phyloP scores from a whole-genome alignment of 306 rosid genomes.

The Quillaja saponaria region DNA sequence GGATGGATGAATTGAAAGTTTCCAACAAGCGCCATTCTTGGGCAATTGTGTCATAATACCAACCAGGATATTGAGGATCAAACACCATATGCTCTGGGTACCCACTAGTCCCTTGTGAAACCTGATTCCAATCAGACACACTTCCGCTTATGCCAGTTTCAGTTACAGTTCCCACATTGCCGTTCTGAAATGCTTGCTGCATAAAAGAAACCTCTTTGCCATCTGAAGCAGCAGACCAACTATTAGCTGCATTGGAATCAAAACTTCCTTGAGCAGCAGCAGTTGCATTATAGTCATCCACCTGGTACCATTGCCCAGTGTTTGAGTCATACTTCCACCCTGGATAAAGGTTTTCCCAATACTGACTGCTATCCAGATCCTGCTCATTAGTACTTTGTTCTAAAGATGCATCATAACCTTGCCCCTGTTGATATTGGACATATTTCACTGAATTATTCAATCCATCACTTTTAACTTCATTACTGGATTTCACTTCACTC shows the following conservation, averaged over 20 bases:
- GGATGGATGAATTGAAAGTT: constrained; percentile 50
- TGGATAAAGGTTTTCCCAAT: constrained; percentile 79
- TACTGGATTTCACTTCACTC: constrained; percentile 30
- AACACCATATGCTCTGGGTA: constrained; percentile 78
- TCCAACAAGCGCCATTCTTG: constrained; percentile 75
- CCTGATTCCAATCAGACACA: constrained; percentile 52
- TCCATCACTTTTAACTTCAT: constrained; percentile 37
- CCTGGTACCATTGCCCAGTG: constrained; percentile 77
- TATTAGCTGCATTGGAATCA: constrained; percentile 36
- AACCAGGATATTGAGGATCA: constrained; percentile 79
- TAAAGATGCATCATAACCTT: constrained; percentile 40
- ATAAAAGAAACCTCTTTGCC: constrained; percentile 47
- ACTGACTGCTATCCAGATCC: constrained; percentile 57
- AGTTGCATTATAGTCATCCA: constrained; percentile 42
- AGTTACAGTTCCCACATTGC: constrained; percentile 50
- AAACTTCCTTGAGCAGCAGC: constrained; percentile 35
- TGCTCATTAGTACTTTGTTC: constrained; percentile 43
- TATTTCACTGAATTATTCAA: constrained; percentile 37
- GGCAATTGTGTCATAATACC: constrained; percentile 74
- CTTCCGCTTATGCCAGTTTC: constrained; percentile 51
- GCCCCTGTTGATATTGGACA: constrained; percentile 45
- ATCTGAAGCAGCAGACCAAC: constrained; percentile 47
- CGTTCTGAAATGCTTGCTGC: constrained; percentile 59
- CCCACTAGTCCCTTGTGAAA: constrained; percentile 57
- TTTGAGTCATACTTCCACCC: constrained; percentile 72